Evolutionary conservation across 106 monocot species (phyloP).

Genomic region (Xerophyta viscosa): DNA sequence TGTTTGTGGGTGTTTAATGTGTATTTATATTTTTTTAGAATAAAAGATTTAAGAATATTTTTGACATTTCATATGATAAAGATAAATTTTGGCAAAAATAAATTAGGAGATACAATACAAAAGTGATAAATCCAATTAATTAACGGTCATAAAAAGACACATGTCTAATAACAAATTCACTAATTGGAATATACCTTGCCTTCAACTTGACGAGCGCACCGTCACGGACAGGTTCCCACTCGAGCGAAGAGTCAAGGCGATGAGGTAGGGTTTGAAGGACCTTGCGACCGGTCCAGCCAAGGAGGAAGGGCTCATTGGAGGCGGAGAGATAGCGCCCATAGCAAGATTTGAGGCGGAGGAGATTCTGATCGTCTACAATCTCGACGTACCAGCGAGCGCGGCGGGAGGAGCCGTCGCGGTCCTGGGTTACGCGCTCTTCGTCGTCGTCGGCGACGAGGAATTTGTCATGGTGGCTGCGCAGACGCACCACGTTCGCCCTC

Average conservation of each 20-base stretch:
- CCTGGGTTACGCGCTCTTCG: slow-evolving; percentile 50
- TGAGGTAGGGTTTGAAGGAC: slow-evolving; percentile 53
- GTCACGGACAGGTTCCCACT: slow-evolving; percentile 87
- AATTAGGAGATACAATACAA: too few species aligned
- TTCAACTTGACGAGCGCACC: slow-evolving; percentile 44
- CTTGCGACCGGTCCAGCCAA: slow-evolving; percentile 78
- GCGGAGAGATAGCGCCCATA: slow-evolving; percentile 75
- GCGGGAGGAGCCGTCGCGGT: slow-evolving; percentile 18
- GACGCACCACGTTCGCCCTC: slow-evolving; percentile 35
- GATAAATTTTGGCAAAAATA: too few species aligned
- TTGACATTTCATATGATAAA: too few species aligned
- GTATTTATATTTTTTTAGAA: too few species aligned
- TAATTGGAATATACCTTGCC: too few species aligned
- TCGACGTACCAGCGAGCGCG: slow-evolving; percentile 35
- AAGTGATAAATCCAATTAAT: too few species aligned
- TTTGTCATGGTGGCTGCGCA: slow-evolving; percentile 56
- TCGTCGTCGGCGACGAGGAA: slow-evolving; percentile 54
- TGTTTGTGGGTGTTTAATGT: too few species aligned
- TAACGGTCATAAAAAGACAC: too few species aligned
- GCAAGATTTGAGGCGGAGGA: slow-evolving; percentile 51
- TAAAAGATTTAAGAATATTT: too few species aligned
- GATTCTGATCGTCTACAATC: slow-evolving; percentile 4
- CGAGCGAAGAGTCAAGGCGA: slow-evolving; percentile 74
- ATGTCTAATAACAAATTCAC: too few species aligned
- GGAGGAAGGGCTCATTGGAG: slow-evolving; percentile 70